A percentile compares a stretch with the other conserved stretches of the same genome.
Evolutionary conservation across 352 stramenopile genomes (phyloP).

Genomic region (Phytophthora sp.): DNA sequence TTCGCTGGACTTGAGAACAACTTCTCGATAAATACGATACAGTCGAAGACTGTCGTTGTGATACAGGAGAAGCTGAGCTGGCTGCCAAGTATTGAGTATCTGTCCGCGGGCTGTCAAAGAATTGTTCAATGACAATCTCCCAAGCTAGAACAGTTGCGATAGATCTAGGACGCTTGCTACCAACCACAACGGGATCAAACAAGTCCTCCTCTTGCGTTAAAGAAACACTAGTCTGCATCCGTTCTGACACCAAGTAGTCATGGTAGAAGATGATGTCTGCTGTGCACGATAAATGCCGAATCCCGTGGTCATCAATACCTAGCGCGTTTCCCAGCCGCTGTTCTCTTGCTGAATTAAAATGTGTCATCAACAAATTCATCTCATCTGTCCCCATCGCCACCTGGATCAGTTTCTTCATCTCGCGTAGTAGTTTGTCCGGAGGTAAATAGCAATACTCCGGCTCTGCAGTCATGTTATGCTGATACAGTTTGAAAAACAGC

Average conservation of each 20-base stretch:
- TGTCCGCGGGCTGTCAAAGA: constrained; percentile 37
- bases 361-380: constrained; percentile 47
- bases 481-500: constrained; percentile 63
- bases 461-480: constrained; percentile 47
- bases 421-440: constrained; percentile 40
- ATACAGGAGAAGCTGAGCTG: constrained; percentile 30
- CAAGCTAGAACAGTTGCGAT: constrained; percentile 41
- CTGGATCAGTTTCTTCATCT: constrained; percentile 48
- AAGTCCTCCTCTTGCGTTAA: constrained; percentile 24
- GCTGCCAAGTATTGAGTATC: constrained; percentile 31
- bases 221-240: constrained; percentile 16
- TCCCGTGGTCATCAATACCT: constrained; percentile 52
- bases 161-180: constrained; percentile 38
- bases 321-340: constrained; percentile 30
- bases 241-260: constrained; percentile 49
- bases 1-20: constrained; percentile 24
- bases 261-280: constrained; percentile 68
- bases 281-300: constrained; percentile 52
- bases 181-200: constrained; percentile 26
- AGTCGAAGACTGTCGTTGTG: constrained; percentile 31
- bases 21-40: constrained; percentile 37
- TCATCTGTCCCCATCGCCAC: constrained; percentile 55
- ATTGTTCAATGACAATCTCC: constrained; percentile 52
- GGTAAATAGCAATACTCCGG: constrained; percentile 43
- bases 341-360: constrained; percentile 44